These are phyloP conservation scores for peach (Prunus persica) DNA, from an alignment of 306 rosid species.

Conservation along the genomic window Prunus_persica_NCBIv2 NC_034014.1:24373501-24374000, in stretches of 20 bases:
- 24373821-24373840: not conserved
- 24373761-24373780: not conserved
- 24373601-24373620: slow-evolving; percentile 2
- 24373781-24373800: not conserved
- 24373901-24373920: not conserved
- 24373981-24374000: not conserved
- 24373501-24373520: slow-evolving; percentile 97
- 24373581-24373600: slow-evolving; percentile 6
- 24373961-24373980: not conserved
- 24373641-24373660: not conserved
- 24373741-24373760: not conserved
- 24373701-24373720: not conserved
- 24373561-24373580: slow-evolving; percentile 62
- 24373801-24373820: not conserved
- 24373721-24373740: not conserved
- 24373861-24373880: no score
- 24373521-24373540: slow-evolving; percentile 91
- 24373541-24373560: slow-evolving; percentile 97
- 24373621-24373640: not conserved
- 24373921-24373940: not conserved
- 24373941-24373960: slow-evolving; percentile 2
- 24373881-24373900: not conserved
- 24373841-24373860: not conserved
- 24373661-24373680: not conserved
- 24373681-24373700: not conserved